Evolutionary conservation across 306 rosid species (phyloP).

Genomic region (barrel medic (Medicago truncatula)): MtrunA17r5.0-ANR NC_053046.1:42118001-42118500

Average conservation of each 20-base stretch:
- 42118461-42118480: not conserved
- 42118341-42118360: too few relatives aligned
- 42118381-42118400: not conserved
- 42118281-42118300: too few relatives aligned
- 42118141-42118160: slow-evolving; percentile 44
- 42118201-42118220: slow-evolving; percentile 14
- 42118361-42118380: not conserved
- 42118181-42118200: slow-evolving; percentile 49
- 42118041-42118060: too few relatives aligned
- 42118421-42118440: not conserved
- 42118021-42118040: not conserved
- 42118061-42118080: not conserved
- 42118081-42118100: not conserved
- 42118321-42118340: too few relatives aligned
- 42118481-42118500: not conserved
- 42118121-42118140: slow-evolving; percentile 44
- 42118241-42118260: too few relatives aligned
- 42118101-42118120: not conserved
- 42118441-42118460: not conserved
- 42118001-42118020: too few relatives aligned
- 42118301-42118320: too few relatives aligned
- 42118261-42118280: too few relatives aligned
- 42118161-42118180: slow-evolving; percentile 50
- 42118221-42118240: too few relatives aligned
- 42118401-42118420: not conserved